Base-by-base conservation (phyloP, 192 early-diverging fungal species). In the Rhizophagus sp. region DNA sequence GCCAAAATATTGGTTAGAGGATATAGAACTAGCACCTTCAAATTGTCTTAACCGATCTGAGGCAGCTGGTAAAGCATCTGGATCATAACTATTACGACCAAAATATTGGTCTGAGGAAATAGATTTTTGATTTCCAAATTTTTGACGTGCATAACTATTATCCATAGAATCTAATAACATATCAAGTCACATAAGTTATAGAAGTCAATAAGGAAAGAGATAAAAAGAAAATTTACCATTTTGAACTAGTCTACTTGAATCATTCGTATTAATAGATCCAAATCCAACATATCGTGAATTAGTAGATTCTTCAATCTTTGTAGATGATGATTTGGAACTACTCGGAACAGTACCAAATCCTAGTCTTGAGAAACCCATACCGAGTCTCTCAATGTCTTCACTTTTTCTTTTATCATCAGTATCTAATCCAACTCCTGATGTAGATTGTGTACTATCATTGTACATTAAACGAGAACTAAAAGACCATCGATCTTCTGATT, bases 101-200 rank as follows among this genome's bases (percentile, higher is more conserved):
- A 97, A 97, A 85, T 93, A 97, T 88, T 97, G 94, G 82, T 97
- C 96, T 25, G 93, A 94, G 36, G 95, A 96, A 73, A 99, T 97
- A 34, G 94, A 88, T 84, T 95, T 97, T 65, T 96, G 93, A 67
- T 83, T 88, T 8, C 89, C 88, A 81, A 99, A 97, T 78, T 93
- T 89, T 64, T 96, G 92, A n/a, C 89, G 85, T 4, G 94, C 92
- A 33, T 90, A 87, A 5, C 85, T 87, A 7, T 75, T 41, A 41
- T 92, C 90, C 15, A 75, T 78, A 73, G 57, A 47, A 12, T 12
- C 12, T 30, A 36, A 17, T 39, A 69, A 39, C 6, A 7, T 22
- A 7, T 22, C 13, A 34, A 41, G 22, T 19, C 4, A 41, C 5
- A 27, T 13, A 73, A 73, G 27, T 36, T 76, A 25, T 15, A 63